Conservation (phyloP, 2,329 filamentous ascomycete species). For the Ilyonectria destructans region DNA sequence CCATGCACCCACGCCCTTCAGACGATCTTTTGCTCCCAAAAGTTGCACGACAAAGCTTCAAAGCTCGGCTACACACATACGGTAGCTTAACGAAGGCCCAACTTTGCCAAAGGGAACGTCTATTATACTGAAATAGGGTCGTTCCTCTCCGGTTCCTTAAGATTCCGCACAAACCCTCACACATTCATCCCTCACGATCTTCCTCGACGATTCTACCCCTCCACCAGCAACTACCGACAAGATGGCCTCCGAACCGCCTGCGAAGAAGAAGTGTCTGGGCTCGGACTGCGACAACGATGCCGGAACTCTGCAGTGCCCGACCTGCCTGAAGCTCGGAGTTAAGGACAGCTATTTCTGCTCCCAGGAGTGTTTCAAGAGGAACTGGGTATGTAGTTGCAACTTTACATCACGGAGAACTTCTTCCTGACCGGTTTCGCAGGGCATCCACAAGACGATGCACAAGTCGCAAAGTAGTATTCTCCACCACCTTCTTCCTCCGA, state of each 20-base stretch:
- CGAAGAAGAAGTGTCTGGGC: constrained; percentile 83
- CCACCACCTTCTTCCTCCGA: constrained; percentile 82
- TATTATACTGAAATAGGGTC: neutral
- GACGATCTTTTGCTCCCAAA: constrained; percentile 44
- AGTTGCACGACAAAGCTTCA: constrained; percentile 36
- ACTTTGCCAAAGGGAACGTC: neutral
- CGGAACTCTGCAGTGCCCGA: constrained; percentile 91
- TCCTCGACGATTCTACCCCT: constrained; percentile 6
- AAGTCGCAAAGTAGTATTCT: constrained; percentile 85
- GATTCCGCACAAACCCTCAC: neutral
- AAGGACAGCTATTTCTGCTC: constrained; percentile 97
- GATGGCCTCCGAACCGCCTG: constrained; percentile 66
- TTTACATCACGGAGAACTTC: constrained; percentile 34
- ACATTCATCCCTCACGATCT: neutral
- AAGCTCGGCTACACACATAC: neutral
- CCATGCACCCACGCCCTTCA: constrained; percentile 31
- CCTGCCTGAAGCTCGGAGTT: constrained; percentile 89
- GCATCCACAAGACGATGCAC: constrained; percentile 79
- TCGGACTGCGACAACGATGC: constrained; percentile 90
- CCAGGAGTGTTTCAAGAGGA: constrained; percentile 98
- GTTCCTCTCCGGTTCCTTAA: neutral
- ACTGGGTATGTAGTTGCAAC: constrained; percentile 81
- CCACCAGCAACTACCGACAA: constrained; percentile 39
- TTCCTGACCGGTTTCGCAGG: constrained; percentile 63
- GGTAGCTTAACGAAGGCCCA: neutral